phyloP scores from a whole-genome alignment of 352 stramenopile species.

The Phytophthora pseudosyringae region DNA sequence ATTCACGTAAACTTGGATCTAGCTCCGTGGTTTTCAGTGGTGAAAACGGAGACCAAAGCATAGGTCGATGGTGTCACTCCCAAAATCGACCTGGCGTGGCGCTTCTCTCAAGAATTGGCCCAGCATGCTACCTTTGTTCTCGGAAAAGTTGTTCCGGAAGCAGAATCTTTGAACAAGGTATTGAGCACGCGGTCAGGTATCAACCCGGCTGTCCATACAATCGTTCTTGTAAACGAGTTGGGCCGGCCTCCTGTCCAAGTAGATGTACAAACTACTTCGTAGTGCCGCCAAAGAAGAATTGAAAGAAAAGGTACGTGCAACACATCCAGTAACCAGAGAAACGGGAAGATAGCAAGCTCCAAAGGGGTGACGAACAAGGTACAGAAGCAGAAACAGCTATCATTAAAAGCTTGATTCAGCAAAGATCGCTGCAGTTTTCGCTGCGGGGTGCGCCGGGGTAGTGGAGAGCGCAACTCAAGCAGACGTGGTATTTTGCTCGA shows the following conservation, averaged over 20 bases:
- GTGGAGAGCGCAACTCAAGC: slow-evolving; percentile 41
- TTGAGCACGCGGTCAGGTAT: slow-evolving; percentile 6
- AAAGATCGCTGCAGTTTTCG: slow-evolving; percentile 36
- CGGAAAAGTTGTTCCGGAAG: slow-evolving; percentile 34
- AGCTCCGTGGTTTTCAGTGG: slow-evolving; percentile 68
- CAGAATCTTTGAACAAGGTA: slow-evolving; percentile 35
- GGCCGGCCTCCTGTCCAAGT: slow-evolving; percentile 53
- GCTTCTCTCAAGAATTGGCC: slow-evolving; percentile 50
- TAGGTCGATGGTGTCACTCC: background rate
- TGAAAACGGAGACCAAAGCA: slow-evolving; percentile 17
- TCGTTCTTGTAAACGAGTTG: slow-evolving; percentile 64
- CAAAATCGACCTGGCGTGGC: slow-evolving; percentile 36
- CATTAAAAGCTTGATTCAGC: slow-evolving; percentile 16
- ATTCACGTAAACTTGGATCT: slow-evolving; percentile 74
- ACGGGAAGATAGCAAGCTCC: slow-evolving; percentile 4
- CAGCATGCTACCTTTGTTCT: slow-evolving; percentile 54
- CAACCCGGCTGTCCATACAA: slow-evolving; percentile 16
- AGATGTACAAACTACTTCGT: slow-evolving; percentile 47
- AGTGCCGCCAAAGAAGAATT: slow-evolving; percentile 10
- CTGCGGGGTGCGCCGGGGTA: slow-evolving; percentile 40
- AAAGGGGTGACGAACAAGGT: background rate
- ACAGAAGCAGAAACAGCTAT: slow-evolving; percentile 9
- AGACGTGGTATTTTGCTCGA: slow-evolving; percentile 43
- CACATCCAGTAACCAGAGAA: background rate
- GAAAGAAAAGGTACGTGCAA: slow-evolving; percentile 7